Base-by-base conservation (phyloP, 306 rosid genomes). In the Vicia faba region DNA sequence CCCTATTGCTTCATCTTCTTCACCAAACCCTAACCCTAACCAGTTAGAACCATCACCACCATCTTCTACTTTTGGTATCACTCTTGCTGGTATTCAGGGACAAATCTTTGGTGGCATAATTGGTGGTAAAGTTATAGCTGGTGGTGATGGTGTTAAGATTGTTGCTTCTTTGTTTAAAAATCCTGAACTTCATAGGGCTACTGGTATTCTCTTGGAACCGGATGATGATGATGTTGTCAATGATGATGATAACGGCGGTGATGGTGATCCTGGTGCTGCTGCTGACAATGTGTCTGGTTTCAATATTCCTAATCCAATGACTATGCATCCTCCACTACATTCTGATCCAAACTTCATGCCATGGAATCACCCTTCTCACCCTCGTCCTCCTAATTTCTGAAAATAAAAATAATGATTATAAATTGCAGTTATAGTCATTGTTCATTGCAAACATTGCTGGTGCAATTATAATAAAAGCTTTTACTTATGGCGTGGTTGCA, bases 41-140 rank as follows among this genome's bases (percentile, higher is more conserved):
- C 59, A 31, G 3, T 11, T 19, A 3, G 57, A 51, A 10, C 0
- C n/a, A 12, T 0, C 35, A 10, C 11, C 50, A 9, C 5, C 61
- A 1, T 8, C 15, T 9, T 66, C 64, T 2, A 81, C 58, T 0
- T 88, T 85, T 36, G 81, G 66, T 0, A 56, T 85, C 0, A 78
- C 81, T 8, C 79, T 90, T 11, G 76, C 76, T 0, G 97, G 90
- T 0, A 14, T 68, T 0, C 87, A 87, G 44, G 96, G 95, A 1
- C 88, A 90, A 33, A 67, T 87, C 1, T 85, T 84, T n/a, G 92
- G 97, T 12, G 97, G 97, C 2, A 64, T 85, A 7, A 63, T 90
- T 0, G 88, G 83, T 1, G 95, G 90, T 26, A 61, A 75, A 31
- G 71, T 87, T 2, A 40, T 78, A 0, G 92, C 95, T 14, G 87